A percentile compares a stretch with the other conserved stretches of the same genome.
Evolutionary conservation across 2,329 filamentous ascomycete genomes (phyloP).

Genomic region (Calonectria pauciramosa): DNA sequence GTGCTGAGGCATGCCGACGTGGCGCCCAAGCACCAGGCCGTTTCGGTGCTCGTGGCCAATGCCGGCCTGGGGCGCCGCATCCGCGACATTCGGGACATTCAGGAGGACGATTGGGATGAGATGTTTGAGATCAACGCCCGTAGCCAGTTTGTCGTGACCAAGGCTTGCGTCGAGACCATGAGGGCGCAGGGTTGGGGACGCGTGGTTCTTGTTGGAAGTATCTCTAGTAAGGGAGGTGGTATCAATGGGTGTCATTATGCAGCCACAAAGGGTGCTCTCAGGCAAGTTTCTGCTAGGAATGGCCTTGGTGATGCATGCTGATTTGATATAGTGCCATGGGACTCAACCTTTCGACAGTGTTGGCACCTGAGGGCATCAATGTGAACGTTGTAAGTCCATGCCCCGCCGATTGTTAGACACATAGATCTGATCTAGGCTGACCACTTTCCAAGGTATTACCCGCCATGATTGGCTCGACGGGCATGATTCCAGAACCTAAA

Average conservation of each 20-base stretch:
- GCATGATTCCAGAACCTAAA: slow-evolving; percentile 52
- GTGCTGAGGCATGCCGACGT: slow-evolving; percentile 25
- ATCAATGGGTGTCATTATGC: slow-evolving; percentile 54
- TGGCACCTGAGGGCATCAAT: slow-evolving; percentile 50
- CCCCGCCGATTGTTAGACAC: background rate
- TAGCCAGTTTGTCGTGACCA: slow-evolving; percentile 52
- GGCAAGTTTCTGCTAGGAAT: slow-evolving; percentile 10
- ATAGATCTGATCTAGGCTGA: background rate
- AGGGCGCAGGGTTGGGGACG: slow-evolving; percentile 49
- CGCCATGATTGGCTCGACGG: slow-evolving; percentile 54
- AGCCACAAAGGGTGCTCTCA: slow-evolving; percentile 50
- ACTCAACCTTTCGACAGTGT: slow-evolving; percentile 48
- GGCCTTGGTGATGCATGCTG: slow-evolving; percentile 11
- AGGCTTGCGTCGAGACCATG: slow-evolving; percentile 49
- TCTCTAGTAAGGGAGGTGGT: slow-evolving; percentile 49
- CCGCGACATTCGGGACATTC: slow-evolving; percentile 49
- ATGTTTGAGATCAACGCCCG: slow-evolving; percentile 52
- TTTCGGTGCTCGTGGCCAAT: slow-evolving; percentile 15
- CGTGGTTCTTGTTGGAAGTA: slow-evolving; percentile 51
- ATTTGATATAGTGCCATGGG: slow-evolving; percentile 50
- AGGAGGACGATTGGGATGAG: slow-evolving; percentile 53
- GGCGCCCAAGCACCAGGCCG: slow-evolving; percentile 20
- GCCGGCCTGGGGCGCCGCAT: slow-evolving; percentile 50
- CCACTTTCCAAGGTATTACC: slow-evolving; percentile 42
- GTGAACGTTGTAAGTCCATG: slow-evolving; percentile 49